A percentile compares a stretch with the other conserved stretches of the same genome.
Evolutionary conservation across 2,329 filamentous ascomycete genomes (phyloP).

Genomic region (Sarocladium strictum): DNA sequence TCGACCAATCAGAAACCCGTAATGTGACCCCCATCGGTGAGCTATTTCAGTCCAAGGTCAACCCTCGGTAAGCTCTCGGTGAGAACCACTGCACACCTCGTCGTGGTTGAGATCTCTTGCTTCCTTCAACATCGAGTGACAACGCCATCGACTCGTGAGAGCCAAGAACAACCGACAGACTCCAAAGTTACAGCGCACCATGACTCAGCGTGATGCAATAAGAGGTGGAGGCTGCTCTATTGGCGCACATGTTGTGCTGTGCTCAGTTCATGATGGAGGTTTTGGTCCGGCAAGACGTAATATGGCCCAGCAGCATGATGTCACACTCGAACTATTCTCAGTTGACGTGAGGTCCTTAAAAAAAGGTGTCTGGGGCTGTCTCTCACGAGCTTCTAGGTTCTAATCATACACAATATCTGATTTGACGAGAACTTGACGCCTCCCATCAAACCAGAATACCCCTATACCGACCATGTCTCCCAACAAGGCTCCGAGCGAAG

Average conservation of each 20-base stretch:
- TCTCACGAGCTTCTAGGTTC: background rate
- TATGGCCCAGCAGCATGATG: background rate
- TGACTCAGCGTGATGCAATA: conserved; percentile 3
- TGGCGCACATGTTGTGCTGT: background rate
- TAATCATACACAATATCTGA: background rate
- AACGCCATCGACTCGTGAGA: background rate
- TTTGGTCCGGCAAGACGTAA: conserved; percentile 6
- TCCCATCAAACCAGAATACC: background rate
- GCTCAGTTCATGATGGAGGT: background rate
- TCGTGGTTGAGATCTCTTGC: background rate
- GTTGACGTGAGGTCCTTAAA: background rate
- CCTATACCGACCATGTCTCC: conserved; percentile 9
- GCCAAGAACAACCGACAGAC: background rate
- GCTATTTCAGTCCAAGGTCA: background rate
- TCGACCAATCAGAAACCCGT: background rate
- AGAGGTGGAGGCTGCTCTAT: background rate
- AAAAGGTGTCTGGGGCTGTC: background rate
- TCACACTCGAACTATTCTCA: background rate
- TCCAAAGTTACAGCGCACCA: background rate
- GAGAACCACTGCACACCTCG: background rate
- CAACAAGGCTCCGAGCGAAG: conserved; percentile 13
- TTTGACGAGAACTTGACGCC: background rate
- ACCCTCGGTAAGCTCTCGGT: conserved; percentile 1
- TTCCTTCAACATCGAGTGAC: background rate
- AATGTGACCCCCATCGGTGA: background rate